These are phyloP conservation scores for Leucocoprinus sp. DNA, from an alignment of 768 basidiomycete genomes.

Conservation along the genomic window DNA sequence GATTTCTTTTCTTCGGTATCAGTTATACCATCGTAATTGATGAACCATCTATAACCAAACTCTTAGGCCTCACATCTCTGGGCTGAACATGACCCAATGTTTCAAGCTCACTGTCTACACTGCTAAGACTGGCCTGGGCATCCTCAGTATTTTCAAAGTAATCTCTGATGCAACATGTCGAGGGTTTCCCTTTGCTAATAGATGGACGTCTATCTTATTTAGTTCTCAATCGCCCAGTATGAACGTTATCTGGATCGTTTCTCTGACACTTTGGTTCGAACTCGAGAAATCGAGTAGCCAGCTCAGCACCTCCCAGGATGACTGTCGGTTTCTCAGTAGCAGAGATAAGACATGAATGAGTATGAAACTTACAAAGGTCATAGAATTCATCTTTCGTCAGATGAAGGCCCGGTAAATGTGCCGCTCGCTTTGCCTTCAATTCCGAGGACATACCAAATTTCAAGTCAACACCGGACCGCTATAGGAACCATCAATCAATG, in stretches of 20 bases:
- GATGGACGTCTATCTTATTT: too few relatives aligned
- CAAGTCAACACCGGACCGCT: background rate
- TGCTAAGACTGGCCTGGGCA: too few relatives aligned
- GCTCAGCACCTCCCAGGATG: slow-evolving; percentile 25
- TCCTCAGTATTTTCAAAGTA: too few relatives aligned
- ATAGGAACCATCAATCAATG: background rate
- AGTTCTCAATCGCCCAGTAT: too few relatives aligned
- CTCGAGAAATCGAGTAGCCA: slow-evolving; percentile 29
- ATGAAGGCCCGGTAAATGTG: slow-evolving; percentile 24
- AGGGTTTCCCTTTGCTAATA: too few relatives aligned
- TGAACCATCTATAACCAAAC: too few relatives aligned
- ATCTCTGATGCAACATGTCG: too few relatives aligned
- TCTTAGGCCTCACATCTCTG: too few relatives aligned
- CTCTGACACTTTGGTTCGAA: slow-evolving; percentile 16
- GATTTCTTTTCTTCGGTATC: too few relatives aligned
- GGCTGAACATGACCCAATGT: too few relatives aligned
- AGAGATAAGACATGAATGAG: background rate
- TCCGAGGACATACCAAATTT: background rate
- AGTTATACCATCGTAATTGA: too few relatives aligned
- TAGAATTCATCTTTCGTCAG: slow-evolving; percentile 31
- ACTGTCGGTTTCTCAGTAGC: slow-evolving; percentile 16
- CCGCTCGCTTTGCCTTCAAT: background rate
- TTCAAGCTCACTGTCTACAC: too few relatives aligned
- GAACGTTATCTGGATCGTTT: background rate
- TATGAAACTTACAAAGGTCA: slow-evolving; percentile 25